Evolutionary conservation across 1,284 basidiomycete species (phyloP), one percentile per base, ranked within the genome.

Genomic region (Ganoderma leucocontextum): DNA sequence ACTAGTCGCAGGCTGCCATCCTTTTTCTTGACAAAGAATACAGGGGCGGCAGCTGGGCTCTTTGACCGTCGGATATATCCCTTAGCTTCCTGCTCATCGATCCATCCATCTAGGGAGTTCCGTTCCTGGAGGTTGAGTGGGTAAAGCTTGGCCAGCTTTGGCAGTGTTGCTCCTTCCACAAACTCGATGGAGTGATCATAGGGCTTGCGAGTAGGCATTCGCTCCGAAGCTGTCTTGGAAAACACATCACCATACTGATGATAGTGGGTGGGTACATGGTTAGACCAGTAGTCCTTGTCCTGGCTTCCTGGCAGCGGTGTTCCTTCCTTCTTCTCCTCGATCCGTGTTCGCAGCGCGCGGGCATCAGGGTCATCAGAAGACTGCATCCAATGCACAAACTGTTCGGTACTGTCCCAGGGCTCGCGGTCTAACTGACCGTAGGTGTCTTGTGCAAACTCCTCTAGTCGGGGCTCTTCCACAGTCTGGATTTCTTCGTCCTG

Each of bases 11-110:
- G 22, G 9, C 25, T 52, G 49, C 69, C 78, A 65, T 83, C 81
- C 70, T 82, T 82, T 72, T 84, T 84, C 60, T 78, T 77, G 36
- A 82, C 76, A 65, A 83, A 84, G 15, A 84, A 75, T 55, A 82
- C 72, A 0, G 81, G 78, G 0, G 80, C 68, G 0, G 66, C 78
- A 33, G 74, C 71, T 2, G 75, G 73, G 12, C 41, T 29, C 73
- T 67, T 62, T 6, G 65, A 66, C 9, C 19, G 36, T 25, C 41
- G 41, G 7, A 66, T 66, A 10, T 49, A 49, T 10, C 60, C 65
- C 5, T 44, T 62, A 12, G 49, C 60, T 25, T 57, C 25, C 22
- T 66, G 41, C 38, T 66, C 65, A 4, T 58, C 38, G 5, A 62
- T 41, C 36, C 52, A 66, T 70, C n/a, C 49, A 22, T 52, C 49